Evolutionary conservation across 345 rosid species (phyloP).

Genomic region (Eucalyptus cloeziana): DNA sequence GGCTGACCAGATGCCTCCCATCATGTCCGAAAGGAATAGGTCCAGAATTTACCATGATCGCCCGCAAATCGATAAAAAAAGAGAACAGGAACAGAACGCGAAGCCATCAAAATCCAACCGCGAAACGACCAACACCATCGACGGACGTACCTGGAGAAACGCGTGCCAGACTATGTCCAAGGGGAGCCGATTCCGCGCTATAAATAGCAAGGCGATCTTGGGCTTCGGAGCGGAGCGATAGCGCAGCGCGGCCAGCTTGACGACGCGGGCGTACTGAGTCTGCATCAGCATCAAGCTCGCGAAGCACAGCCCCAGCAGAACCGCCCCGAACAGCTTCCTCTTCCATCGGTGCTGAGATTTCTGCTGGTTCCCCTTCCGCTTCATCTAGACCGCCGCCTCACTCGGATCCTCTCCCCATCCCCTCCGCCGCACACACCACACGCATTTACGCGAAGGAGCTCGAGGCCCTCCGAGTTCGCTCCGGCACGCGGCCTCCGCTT

Average conservation of each 20-base stretch:
- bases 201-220: conserved; percentile 79
- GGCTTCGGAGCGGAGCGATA: conserved; percentile 25
- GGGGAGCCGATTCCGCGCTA: conserved; percentile 81
- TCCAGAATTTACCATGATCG: not conserved
- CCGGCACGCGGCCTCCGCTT: not conserved
- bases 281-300: conserved; percentile 53
- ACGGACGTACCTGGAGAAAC: conserved; percentile 47
- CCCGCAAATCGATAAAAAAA: not conserved
- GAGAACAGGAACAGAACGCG: not conserved
- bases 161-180: conserved; percentile 83
- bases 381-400: conserved; percentile 21
- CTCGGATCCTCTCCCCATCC: not conserved
- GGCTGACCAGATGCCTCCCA: not conserved
- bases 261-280: conserved; percentile 35
- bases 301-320: conserved; percentile 43
- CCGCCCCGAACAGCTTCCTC: conserved; percentile 34
- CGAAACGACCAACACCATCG: not conserved
- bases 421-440: not conserved
- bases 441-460: not conserved
- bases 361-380: conserved; percentile 56
- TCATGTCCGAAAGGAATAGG: not conserved
- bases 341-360: conserved; percentile 53
- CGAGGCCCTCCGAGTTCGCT: not conserved
- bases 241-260: conserved; percentile 29
- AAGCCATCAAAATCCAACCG: not conserved